Base-by-base conservation (phyloP, 345 rosid species). In the Lagerstroemia speciosa region DNA sequence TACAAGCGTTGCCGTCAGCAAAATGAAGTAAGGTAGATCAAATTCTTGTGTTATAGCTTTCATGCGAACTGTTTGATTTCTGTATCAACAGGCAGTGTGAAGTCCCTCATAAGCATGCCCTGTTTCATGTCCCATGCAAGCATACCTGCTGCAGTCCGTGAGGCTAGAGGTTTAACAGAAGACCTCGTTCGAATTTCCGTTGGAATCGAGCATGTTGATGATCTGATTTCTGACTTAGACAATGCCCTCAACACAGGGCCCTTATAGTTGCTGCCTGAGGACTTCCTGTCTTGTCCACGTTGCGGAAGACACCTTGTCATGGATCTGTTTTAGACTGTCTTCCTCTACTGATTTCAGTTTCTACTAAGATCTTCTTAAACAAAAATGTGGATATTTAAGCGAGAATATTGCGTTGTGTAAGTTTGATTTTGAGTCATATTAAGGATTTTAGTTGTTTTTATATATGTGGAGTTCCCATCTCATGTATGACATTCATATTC, bases 71-170 rank as follows among this genome's bases (percentile, higher is more conserved):
- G 58, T 27, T 58, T 58, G 34, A 2, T 58, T 58, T 27, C 32
- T 58, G 19, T 27, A 5, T 58, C 20, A 10, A 27, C 60, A 94
- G 98, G 99, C 68, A 89, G 97, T 69, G 98, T 94, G 55, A 94
- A 94, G 79, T 94, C 96, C 60, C 96, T 94, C 52, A 89, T 94
- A 77, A 91, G 97, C 87, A 76, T 94, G 97, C 98, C 98, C 3
- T 89, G 99, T 83, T 94, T 91, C 78, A 94, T 94, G 99, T 94
- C 98, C 24, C 98, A 94, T 76, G 96, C 97, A 60, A 88, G 92
- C 75, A 89, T 91, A 78, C 98, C 99, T 0, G 83, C 85, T 8
- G 78, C 74, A 19, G 96, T 91, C 3, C 89, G 96, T 0, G 89
- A 88, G 69, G 93, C 98, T n/a, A 81, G 99, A 77, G 99, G 98